A percentile compares a stretch with the other conserved stretches of the same genome.
phyloP scores from a whole-genome alignment of 2,329 filamentous ascomycete species.

The Beauveria sp. region DNA sequence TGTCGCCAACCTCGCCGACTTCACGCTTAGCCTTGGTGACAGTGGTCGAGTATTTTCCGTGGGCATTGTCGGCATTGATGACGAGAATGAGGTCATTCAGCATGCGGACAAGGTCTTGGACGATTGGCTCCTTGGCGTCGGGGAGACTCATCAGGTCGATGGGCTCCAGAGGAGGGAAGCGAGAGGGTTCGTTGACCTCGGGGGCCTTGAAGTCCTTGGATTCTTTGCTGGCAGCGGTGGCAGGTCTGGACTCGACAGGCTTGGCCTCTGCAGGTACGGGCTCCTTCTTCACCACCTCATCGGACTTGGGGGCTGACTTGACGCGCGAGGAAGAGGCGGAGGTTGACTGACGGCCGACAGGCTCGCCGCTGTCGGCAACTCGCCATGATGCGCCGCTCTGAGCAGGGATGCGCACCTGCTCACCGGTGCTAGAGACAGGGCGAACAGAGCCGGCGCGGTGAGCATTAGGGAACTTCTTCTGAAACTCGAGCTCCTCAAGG shows the following conservation, averaged over 20 bases:
- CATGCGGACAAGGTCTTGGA: slow-evolving; percentile 90
- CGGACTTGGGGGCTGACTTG: slow-evolving; percentile 22
- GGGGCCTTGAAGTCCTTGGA: slow-evolving; percentile 41
- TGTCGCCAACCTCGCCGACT: slow-evolving; percentile 66
- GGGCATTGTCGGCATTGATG: slow-evolving; percentile 78
- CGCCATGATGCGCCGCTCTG: slow-evolving; percentile 81
- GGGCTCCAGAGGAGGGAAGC: slow-evolving; percentile 54
- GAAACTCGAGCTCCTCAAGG: slow-evolving; percentile 91
- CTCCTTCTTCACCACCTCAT: slow-evolving; percentile 21
- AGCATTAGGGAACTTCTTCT: slow-evolving; percentile 65
- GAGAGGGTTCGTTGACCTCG: slow-evolving; percentile 59
- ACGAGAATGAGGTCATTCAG: slow-evolving; percentile 94
- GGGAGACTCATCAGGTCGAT: slow-evolving; percentile 73
- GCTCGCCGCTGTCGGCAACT: slow-evolving; percentile 54
- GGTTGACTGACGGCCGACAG: slow-evolving; percentile 54
- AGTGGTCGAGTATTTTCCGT: slow-evolving; percentile 67
- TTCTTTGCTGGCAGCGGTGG: slow-evolving; percentile 20
- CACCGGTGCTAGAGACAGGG: slow-evolving; percentile 31
- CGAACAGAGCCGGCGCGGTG: slow-evolving; percentile 35
- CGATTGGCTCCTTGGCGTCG: slow-evolving; percentile 74
- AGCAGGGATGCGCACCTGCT: slow-evolving; percentile 73
- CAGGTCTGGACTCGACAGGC: slow-evolving; percentile 11
- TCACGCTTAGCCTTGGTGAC: slow-evolving; percentile 82
- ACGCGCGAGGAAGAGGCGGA: slow-evolving; percentile 34
- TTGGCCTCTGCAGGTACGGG: slow-evolving; percentile 22